Evolutionary conservation across 495 filamentous ascomycete species (phyloP), one percentile per base, ranked within the genome.

Genomic region (Xylaria grammica): DNA sequence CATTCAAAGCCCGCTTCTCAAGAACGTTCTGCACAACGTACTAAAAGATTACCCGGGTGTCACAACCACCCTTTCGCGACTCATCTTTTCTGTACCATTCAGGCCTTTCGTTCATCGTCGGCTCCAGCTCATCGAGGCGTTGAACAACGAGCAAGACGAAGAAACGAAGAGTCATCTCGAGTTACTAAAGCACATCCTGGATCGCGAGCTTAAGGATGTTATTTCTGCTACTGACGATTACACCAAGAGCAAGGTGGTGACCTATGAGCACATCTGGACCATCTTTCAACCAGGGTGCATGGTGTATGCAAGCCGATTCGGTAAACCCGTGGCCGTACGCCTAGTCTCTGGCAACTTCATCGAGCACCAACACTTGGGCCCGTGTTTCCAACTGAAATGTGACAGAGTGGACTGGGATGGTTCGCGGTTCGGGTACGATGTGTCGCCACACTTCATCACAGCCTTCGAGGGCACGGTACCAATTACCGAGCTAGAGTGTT

Each of bases 21-120:
- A 88, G 73, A 76, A 76, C 10, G 78, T 84, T 40, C 76, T 90
- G 0, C 74, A 74, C 22, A 75, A 76, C 17, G 82, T 89, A 10
- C 73, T 90, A 34, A 79, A 81, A 29, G 82, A 81, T 29, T 91
- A 90, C 68, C 86, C 87, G 3, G 86, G 89, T 24, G 79, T 91
- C 17, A 86, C 87, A 0, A 80, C 84, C 36, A 81, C 76, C 15
- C 72, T 91, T 17, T 73, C 84, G 44, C 81, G 82, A 0, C 75
- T 91, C 8, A 82, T 84, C 53, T 89, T 90, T 68, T 70, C 72
- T n/a, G 77, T 75, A 0, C 85, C 85, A 0, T 91, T 90, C 71
- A 74, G 83, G 70, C 84, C 88, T 0, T 83, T 91, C 30, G 82
- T 91, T 34, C 86, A 91, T 73, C 82, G 88, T 20, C 91, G 88